Base-by-base conservation (phyloP, 331 rosid genomes). In the Malus hybrid region DNA sequence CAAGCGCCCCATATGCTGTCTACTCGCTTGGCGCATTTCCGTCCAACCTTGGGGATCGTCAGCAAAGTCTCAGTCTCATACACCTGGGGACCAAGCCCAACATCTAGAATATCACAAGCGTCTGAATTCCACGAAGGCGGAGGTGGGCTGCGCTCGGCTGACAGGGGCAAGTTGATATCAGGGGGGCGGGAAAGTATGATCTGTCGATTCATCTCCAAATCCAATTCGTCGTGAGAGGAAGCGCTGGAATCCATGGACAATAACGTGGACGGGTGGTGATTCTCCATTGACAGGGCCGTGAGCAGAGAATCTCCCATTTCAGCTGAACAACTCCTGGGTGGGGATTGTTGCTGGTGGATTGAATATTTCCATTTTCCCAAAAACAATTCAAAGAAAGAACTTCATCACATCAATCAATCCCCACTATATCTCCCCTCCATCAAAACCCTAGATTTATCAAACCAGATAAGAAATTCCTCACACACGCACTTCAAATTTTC, bases 1-100 rank as follows among this genome's bases (percentile, higher is more conserved):
- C 98, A 93, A 76, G 98, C 98, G 54, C 98, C 98, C 98, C 97
- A 93, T 64, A 93, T 90, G 80, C 96, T 91, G 78, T 93, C 97
- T 3, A 87, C 39, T 5, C 98, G 87, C 85, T 93, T 93, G 14
- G 91, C 85, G 2, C 93, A 93, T 76, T 93, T 93, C 78, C 97
- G 85, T 42, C 92, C 98, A 74, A 79, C 88, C 87, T 93, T 93
- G 32, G 98, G 88, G 57, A 87, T 73, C 22, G 76, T 85, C 31
- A 87, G 87, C 60, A 92, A 85, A 74, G 81, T 91, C 84, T 94
- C 97, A 0, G 95, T 85, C 79, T 88, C 99, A 3, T 84, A 93
- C 33, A 88, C 91, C 77, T 93, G 98, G 6, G 98, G 80, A 29
- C 90, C 91, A 78, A 93, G 96, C 61, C 96, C 90, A 50, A 93